Evolutionary conservation across 768 basidiomycete species (phyloP).

Genomic region (Trametopsis cervina): DNA sequence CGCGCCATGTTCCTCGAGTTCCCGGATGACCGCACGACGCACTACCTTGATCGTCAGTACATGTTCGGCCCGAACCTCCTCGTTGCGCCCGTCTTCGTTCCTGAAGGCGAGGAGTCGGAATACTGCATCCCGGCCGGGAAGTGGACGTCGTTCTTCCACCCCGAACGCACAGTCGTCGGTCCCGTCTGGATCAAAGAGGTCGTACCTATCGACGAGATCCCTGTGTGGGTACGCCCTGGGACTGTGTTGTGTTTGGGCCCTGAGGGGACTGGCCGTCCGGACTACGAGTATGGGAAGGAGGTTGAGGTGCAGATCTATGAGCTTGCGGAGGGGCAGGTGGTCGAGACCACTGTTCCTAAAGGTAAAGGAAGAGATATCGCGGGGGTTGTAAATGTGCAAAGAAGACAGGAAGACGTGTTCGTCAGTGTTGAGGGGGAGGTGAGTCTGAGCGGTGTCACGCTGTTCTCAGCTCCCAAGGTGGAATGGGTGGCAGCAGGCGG

Average conservation of each 20-base stretch:
- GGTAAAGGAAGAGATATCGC: slow-evolving; percentile 36
- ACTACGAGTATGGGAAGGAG: slow-evolving; percentile 48
- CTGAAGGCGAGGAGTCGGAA: slow-evolving; percentile 44
- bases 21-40: slow-evolving; percentile 49
- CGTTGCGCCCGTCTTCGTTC: slow-evolving; percentile 56
- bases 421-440: slow-evolving; percentile 16
- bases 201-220: slow-evolving; percentile 57
- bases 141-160: slow-evolving; percentile 57
- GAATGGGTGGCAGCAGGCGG: no score
- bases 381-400: slow-evolving; percentile 33
- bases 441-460: slow-evolving; percentile 4
- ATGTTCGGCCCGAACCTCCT: slow-evolving; percentile 54
- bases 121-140: slow-evolving; percentile 55
- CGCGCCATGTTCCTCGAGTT: slow-evolving; percentile 68
- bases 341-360: slow-evolving; percentile 34
- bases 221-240: slow-evolving; percentile 58
- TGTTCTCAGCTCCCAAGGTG: not conserved
- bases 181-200: slow-evolving; percentile 57
- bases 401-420: slow-evolving; percentile 26
- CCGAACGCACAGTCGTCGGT: slow-evolving; percentile 45
- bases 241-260: slow-evolving; percentile 56
- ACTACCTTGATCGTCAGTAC: slow-evolving; percentile 53
- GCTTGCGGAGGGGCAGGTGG: slow-evolving; percentile 35
- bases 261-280: slow-evolving; percentile 41
- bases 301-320: slow-evolving; percentile 50